Evolutionary conservation across 345 rosid genomes (phyloP), one percentile per base, ranked within the genome.

Genomic region (Citrus unshiu): DNA sequence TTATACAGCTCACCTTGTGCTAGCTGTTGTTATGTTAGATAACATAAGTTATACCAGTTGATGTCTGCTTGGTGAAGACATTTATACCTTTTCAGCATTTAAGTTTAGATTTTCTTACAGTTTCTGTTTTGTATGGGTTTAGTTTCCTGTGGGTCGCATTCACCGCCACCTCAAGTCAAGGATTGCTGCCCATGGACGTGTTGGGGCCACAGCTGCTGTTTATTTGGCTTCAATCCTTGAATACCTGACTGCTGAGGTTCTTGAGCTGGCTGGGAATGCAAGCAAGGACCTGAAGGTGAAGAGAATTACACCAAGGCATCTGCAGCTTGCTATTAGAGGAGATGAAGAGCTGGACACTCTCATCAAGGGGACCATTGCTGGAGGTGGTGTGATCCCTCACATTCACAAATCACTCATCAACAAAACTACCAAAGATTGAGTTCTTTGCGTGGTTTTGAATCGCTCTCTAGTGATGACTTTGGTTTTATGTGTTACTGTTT

Each of bases 321-420:
- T 87, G 70, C 90, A 87, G 84, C 81, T 87, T 18, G 90, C 90
- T 40, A 87, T 87, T 37, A 77, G 90, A 71, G 90, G 90, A 27
- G 90, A 87, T 58, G 90, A 87, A 70, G 90, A 87, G 84, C 90
- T 87, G 1, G 88, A 87, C 74, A 87, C 90, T 25, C 93, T 91
- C 78, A 91, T 91, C 87, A 91, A 90, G 85, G 95, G 95, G 22
- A 91, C 95, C 32, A 90, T 82, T 16, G 87, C 85, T 21, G 87
- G 87, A 65, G 97, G 97, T 3, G 95, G 95, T 72, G 97, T 93
- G n/a, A 93, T 93, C 75, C 97, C 97, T 78, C 97, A 91, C 83
- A 93, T 93, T 79, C 97, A 93, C 90, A 93, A 93, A 84, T 91
- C 95, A 57, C 94, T 91, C n/a, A 86, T 91, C 87, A 93, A 93